These are phyloP conservation scores for Teunomyces funiuensis DNA, from an alignment of 805 yeast genomes.

Conservation along the genomic window DNA sequence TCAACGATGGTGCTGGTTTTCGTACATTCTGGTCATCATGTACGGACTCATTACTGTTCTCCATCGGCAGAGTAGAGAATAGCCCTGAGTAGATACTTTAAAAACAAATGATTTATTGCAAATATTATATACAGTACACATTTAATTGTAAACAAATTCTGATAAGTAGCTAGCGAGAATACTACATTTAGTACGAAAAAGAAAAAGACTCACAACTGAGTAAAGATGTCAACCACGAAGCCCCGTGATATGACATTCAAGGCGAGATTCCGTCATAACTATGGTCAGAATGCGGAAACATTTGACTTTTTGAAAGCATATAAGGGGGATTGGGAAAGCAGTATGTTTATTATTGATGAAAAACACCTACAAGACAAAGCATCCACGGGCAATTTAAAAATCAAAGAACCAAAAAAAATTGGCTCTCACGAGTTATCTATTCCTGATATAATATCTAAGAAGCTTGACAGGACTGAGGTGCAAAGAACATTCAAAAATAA, in stretches of 20 bases:
- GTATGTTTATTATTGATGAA: slow-evolving; percentile 44
- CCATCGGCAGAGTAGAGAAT: not conserved
- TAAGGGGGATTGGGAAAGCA: slow-evolving; percentile 51
- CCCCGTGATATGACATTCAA: slow-evolving; percentile 26
- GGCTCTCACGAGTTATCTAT: not conserved
- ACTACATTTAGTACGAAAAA: not conserved
- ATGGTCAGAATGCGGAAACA: slow-evolving; percentile 49
- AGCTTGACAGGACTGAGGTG: not conserved
- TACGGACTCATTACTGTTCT: not conserved
- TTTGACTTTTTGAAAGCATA: slow-evolving; percentile 43
- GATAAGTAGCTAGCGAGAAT: not conserved
- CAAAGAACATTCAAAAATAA: not conserved
- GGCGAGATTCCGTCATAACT: slow-evolving; percentile 36
- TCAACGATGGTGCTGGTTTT: not conserved
- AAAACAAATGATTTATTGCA: not conserved
- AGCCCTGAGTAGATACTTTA: not conserved
- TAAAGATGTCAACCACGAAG: slow-evolving; percentile 1
- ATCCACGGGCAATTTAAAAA: slow-evolving; percentile 7
- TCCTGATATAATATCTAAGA: not conserved
- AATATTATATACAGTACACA: not conserved
- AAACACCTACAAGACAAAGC: slow-evolving; percentile 19
- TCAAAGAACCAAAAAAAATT: slow-evolving; percentile 5
- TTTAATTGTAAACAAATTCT: not conserved
- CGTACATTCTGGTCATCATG: not conserved
- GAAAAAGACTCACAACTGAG: not conserved